These are phyloP conservation scores for Bromus sterilis DNA, from an alignment of 176 grass and related monocot genomes.

Conservation along the genomic window DNA sequence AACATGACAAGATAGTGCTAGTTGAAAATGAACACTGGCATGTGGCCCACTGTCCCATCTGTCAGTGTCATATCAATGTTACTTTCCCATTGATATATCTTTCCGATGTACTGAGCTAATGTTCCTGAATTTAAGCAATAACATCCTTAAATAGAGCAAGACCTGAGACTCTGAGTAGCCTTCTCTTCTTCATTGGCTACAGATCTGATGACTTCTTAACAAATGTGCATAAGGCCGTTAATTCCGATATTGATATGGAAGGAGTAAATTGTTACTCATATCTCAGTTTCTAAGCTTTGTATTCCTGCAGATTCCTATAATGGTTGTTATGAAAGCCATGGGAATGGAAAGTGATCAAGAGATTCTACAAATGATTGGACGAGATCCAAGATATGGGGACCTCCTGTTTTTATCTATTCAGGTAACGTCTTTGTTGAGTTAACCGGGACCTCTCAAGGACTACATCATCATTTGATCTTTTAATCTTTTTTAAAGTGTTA, in stretches of 20 bases:
- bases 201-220: background rate
- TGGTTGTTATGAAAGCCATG: slow-evolving; percentile 92
- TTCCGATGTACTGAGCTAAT: background rate
- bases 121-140: background rate
- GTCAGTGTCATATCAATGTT: background rate
- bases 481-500: background rate
- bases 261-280: background rate
- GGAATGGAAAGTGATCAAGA: slow-evolving; percentile 93
- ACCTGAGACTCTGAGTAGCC: background rate
- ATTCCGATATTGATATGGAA: background rate
- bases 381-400: slow-evolving; percentile 69
- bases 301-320: slow-evolving; percentile 68
- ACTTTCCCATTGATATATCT: background rate
- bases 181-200: background rate
- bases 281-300: slow-evolving; percentile 4
- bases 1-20: background rate
- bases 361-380: slow-evolving; percentile 83
- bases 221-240: background rate
- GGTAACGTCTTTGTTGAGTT: slow-evolving; percentile 28
- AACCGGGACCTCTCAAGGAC: background rate
- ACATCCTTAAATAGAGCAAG: background rate
- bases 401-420: slow-evolving; percentile 77
- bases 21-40: background rate
- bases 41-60: too few relatives aligned
- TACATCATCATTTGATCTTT: background rate